Conservation (phyloP, 2,329 filamentous ascomycete species). For the Ophiocordyceps sinensis region DNA sequence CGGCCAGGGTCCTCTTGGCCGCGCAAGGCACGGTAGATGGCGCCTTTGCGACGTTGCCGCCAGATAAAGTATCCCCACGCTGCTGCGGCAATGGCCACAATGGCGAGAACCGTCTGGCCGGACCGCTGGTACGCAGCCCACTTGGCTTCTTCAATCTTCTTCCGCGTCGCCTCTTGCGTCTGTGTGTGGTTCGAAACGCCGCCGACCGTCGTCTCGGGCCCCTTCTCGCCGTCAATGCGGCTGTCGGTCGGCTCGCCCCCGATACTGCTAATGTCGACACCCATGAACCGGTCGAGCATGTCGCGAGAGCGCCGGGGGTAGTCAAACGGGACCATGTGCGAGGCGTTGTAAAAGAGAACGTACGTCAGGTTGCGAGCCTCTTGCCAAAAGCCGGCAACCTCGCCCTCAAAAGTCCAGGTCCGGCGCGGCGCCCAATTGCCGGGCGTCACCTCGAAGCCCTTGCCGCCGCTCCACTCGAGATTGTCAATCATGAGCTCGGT, state of each 20-base stretch:
- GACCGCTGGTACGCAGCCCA: constrained; percentile 83
- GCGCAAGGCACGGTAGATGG: constrained; percentile 38
- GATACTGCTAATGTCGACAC: constrained; percentile 78
- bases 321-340: constrained; percentile 97
- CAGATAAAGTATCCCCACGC: constrained; percentile 64
- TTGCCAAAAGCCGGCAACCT: constrained; percentile 84
- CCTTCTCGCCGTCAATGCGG: constrained; percentile 72
- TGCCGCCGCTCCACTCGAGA: constrained; percentile 82
- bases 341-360: constrained; percentile 86
- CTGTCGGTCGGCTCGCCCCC: constrained; percentile 69
- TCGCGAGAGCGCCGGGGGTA: constrained; percentile 74
- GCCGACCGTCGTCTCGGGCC: constrained; percentile 62
- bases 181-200: constrained; percentile 42
- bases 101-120: constrained; percentile 69
- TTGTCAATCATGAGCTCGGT: constrained; percentile 85
- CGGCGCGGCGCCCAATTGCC: constrained; percentile 85
- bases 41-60: constrained; percentile 41
- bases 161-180: constrained; percentile 40
- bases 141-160: constrained; percentile 65
- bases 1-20: constrained; percentile 18
- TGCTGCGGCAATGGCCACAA: constrained; percentile 60
- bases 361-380: constrained; percentile 91
- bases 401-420: constrained; percentile 86
- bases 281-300: constrained; percentile 96
- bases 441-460: constrained; percentile 76